phyloP scores from a whole-genome alignment of 164 flowering plant genomes.

The Platanus orientalis region DNA sequence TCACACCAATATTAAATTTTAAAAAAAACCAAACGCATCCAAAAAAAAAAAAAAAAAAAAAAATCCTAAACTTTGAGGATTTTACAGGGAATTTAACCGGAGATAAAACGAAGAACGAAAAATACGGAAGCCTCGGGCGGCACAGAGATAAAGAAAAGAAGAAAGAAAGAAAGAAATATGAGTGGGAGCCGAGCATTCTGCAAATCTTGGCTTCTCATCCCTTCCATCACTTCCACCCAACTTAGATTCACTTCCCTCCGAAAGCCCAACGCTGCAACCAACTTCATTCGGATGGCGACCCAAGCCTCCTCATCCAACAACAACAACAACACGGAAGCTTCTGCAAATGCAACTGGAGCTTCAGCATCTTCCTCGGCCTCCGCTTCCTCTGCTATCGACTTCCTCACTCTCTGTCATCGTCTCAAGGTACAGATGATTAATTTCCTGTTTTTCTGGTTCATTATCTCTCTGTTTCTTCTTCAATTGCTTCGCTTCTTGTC shows the following conservation, averaged over 20 bases:
- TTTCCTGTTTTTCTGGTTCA: background rate
- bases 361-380: slow-evolving; percentile 12
- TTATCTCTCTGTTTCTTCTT: background rate
- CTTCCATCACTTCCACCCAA: slow-evolving; percentile 10
- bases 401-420: slow-evolving; percentile 72
- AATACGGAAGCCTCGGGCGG: background rate
- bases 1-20: too few species aligned
- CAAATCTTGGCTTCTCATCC: slow-evolving; percentile 6
- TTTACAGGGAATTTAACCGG: too few species aligned
- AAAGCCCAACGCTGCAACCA: slow-evolving; percentile 1
- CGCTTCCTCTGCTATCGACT: slow-evolving; percentile 70
- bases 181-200: slow-evolving; percentile 14
- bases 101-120: background rate
- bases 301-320: slow-evolving; percentile 17
- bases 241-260: background rate
- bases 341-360: slow-evolving; percentile 7
- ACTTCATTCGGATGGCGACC: slow-evolving; percentile 25
- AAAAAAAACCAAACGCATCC: too few species aligned
- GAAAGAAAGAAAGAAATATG: slow-evolving; percentile 2
- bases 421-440: slow-evolving; percentile 43
- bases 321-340: slow-evolving; percentile 6
- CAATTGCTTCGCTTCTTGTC: background rate
- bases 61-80: too few species aligned
- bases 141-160: background rate
- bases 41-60: too few species aligned